phyloP scores from a whole-genome alignment of 768 basidiomycete species.

The Xerocomus potaroensis region DNA sequence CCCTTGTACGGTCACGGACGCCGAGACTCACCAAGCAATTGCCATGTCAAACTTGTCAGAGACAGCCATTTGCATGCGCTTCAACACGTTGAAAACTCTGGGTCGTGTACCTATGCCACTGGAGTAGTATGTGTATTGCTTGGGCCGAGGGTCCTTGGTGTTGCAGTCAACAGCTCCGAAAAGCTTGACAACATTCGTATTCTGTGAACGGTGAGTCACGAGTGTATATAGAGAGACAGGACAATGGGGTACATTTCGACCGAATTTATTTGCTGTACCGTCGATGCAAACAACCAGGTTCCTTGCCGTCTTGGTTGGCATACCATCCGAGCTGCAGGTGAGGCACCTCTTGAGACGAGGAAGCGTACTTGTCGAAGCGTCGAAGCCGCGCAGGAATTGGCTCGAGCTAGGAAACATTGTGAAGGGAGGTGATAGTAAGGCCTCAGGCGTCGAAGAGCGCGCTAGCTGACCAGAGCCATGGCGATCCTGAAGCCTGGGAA shows the following conservation, averaged over 20 bases:
- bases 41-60: slow-evolving; percentile 30
- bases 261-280: slow-evolving; percentile 19
- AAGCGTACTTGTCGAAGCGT: slow-evolving; percentile 1
- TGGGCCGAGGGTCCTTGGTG: slow-evolving; percentile 8
- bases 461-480: neutral
- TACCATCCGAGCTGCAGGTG: slow-evolving; percentile 5
- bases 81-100: slow-evolving; percentile 21
- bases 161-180: slow-evolving; percentile 23
- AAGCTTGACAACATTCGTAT: slow-evolving; percentile 34
- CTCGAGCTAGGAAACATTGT: slow-evolving; percentile 5
- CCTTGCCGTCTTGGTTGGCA: slow-evolving; percentile 2
- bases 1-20: neutral
- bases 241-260: slow-evolving; percentile 8
- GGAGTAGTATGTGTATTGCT: slow-evolving; percentile 33
- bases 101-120: slow-evolving; percentile 36
- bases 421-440: neutral
- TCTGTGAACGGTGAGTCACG: slow-evolving; percentile 18
- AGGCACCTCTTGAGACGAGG: slow-evolving; percentile 5
- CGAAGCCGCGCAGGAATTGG: neutral
- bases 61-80: slow-evolving; percentile 9
- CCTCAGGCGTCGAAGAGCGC: neutral
- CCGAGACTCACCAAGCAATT: slow-evolving; percentile 30
- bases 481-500: neutral
- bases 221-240: neutral
- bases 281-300: slow-evolving; percentile 19